Evolutionary conservation across 208 protist genomes (phyloP).

Genomic region (Endotrypanum monterogeii): DNA sequence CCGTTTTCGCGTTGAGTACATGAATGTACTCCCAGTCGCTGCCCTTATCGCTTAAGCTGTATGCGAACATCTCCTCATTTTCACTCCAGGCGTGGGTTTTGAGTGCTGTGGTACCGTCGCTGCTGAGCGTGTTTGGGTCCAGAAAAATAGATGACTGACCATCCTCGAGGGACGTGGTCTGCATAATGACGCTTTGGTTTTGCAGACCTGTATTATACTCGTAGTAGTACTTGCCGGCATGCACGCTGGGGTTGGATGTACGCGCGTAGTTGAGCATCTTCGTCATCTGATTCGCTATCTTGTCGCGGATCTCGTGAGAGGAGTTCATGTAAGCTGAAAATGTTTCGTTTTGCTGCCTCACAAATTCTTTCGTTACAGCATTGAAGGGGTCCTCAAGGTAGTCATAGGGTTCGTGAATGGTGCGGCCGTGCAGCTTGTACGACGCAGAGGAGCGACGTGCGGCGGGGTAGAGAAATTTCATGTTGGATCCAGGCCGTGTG

Average conservation of each 20-base stretch:
- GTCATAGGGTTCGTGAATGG: slow-evolving; percentile 89
- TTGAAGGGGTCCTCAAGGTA: slow-evolving; percentile 92
- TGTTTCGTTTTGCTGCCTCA: slow-evolving; percentile 78
- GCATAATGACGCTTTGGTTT: slow-evolving; percentile 87
- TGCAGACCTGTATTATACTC: slow-evolving; percentile 92
- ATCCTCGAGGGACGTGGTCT: slow-evolving; percentile 35
- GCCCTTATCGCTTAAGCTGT: slow-evolving; percentile 86
- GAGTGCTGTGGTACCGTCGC: slow-evolving; percentile 88
- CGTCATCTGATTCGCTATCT: slow-evolving; percentile 58
- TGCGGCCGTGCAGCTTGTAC: slow-evolving; percentile 76
- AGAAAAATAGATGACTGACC: slow-evolving; percentile 70
- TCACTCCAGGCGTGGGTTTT: slow-evolving; percentile 60
- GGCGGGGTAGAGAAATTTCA: slow-evolving; percentile 56
- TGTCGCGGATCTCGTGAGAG: slow-evolving; percentile 44
- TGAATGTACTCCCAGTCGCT: slow-evolving; percentile 92
- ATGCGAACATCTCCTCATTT: slow-evolving; percentile 82
- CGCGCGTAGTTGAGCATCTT: slow-evolving; percentile 83
- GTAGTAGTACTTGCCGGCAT: slow-evolving; percentile 82
- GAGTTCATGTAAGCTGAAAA: slow-evolving; percentile 74
- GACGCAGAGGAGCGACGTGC: slow-evolving; percentile 55
- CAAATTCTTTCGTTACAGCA: slow-evolving; percentile 88
- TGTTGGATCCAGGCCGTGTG: neutral
- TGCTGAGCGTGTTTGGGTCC: slow-evolving; percentile 88
- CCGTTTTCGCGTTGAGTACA: slow-evolving; percentile 59
- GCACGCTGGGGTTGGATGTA: slow-evolving; percentile 61